phyloP scores from a whole-genome alignment of 2,329 filamentous ascomycete species.

The Metarhizium guizhouense region DNA sequence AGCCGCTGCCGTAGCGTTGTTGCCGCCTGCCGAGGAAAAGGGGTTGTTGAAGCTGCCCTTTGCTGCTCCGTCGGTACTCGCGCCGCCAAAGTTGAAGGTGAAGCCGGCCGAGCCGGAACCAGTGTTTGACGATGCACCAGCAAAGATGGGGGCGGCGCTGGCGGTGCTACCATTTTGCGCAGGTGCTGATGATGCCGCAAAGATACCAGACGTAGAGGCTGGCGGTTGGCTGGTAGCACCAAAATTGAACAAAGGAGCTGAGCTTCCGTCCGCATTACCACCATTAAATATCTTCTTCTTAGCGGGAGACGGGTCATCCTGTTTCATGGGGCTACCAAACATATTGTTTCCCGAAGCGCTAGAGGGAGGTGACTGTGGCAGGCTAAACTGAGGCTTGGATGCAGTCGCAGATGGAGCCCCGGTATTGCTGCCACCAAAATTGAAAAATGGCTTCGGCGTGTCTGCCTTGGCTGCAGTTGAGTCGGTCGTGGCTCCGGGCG shows the following conservation, averaged over 20 bases:
- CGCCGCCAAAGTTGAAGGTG: slow-evolving; percentile 21
- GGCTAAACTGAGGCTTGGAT: slow-evolving; percentile 29
- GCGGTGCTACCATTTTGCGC: slow-evolving; percentile 10
- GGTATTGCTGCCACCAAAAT: slow-evolving; percentile 20
- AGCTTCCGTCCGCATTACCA: slow-evolving; percentile 12
- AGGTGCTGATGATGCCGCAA: slow-evolving; percentile 20
- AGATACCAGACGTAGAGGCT: slow-evolving; percentile 28
- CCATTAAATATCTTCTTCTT: slow-evolving; percentile 26
- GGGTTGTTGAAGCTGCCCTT: slow-evolving; percentile 29
- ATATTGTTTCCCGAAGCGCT: slow-evolving; percentile 17
- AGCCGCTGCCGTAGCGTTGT: slow-evolving; percentile 13
- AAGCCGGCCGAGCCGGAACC: slow-evolving; percentile 18
- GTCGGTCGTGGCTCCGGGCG: slow-evolving; percentile 14
- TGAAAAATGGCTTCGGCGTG: slow-evolving; percentile 21
- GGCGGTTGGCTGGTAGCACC: slow-evolving; percentile 10
- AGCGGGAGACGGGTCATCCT: slow-evolving; percentile 29
- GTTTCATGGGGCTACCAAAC: slow-evolving; percentile 36
- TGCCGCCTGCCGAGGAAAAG: slow-evolving; percentile 23
- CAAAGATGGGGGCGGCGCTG: slow-evolving; percentile 28
- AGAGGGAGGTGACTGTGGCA: slow-evolving; percentile 24
- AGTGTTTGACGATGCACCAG: slow-evolving; percentile 16
- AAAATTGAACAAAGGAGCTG: slow-evolving; percentile 27
- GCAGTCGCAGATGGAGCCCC: slow-evolving; percentile 17
- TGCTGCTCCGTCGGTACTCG: slow-evolving; percentile 8
- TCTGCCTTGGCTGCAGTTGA: slow-evolving; percentile 5